Percentiles rank a stretch among this genome's conserved stretches.
These are phyloP conservation scores for Madurella mycetomatis DNA, from an alignment of 2,329 filamentous ascomycete genomes.

Conservation along the genomic window DNA sequence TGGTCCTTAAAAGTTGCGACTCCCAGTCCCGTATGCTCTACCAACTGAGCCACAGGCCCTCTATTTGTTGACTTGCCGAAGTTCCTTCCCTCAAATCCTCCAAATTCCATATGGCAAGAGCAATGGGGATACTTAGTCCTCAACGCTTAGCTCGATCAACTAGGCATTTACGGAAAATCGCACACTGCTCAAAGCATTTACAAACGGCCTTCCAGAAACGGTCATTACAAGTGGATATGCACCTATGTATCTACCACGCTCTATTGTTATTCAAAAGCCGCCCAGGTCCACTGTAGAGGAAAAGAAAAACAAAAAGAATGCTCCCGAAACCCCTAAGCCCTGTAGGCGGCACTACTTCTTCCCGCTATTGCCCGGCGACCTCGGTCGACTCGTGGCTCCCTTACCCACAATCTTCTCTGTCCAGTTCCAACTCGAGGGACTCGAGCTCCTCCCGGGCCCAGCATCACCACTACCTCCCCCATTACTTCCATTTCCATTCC, in stretches of 20 bases:
- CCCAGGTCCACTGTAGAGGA: background rate
- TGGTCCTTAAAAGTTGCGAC: no score
- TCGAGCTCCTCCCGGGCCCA: conserved; percentile 13
- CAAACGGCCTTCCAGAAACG: no score
- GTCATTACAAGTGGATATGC: background rate
- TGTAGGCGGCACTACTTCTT: conserved; percentile 1
- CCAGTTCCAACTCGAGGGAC: conserved; percentile 26
- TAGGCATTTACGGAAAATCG: no score
- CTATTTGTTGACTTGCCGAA: no score
- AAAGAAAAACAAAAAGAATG: background rate
- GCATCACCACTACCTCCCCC: background rate
- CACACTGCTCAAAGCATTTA: no score
- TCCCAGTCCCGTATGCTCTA: conserved; percentile 24
- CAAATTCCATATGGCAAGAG: no score
- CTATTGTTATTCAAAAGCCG: no score
- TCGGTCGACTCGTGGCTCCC: conserved; percentile 16
- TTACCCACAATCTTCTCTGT: conserved; percentile 31
- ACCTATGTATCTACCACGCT: background rate
- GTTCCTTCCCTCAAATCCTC: no score
- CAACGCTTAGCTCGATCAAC: no score
- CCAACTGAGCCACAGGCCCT: conserved; percentile 24
- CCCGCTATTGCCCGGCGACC: conserved; percentile 7
- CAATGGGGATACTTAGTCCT: no score
- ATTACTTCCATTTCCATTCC: background rate
- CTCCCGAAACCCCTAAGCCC: background rate